Evolutionary conservation across 208 protist genomes (phyloP).

Genomic region (Trypanosoma caninum): DNA sequence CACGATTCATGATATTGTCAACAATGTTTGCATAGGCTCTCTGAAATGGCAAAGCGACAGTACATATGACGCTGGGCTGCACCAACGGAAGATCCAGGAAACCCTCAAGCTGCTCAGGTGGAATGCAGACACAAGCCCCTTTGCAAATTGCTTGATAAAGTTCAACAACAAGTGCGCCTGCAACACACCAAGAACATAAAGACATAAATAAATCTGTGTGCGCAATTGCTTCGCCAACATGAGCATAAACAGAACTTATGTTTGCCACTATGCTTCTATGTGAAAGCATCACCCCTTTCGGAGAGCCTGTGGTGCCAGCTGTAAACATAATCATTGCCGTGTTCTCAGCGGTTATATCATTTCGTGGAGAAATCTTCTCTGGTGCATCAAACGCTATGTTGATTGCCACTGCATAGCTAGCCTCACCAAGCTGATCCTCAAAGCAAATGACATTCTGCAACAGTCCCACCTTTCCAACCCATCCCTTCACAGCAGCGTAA

Average conservation of each 20-base stretch:
- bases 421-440: conserved; percentile 80
- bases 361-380: conserved; percentile 57
- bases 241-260: conserved; percentile 79
- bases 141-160: conserved; percentile 88
- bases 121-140: conserved; percentile 81
- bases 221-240: conserved; percentile 77
- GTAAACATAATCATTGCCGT: conserved; percentile 92
- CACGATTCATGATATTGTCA: conserved; percentile 85
- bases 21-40: conserved; percentile 87
- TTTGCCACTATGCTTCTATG: conserved; percentile 92
- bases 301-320: conserved; percentile 88
- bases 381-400: conserved; percentile 75
- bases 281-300: conserved; percentile 94
- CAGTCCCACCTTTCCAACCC: conserved; percentile 74
- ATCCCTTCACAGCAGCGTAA: conserved; percentile 70
- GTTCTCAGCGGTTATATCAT: conserved; percentile 76
- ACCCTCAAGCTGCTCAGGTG: conserved; percentile 82
- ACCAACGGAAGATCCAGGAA: conserved; percentile 86
- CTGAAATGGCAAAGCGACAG: conserved; percentile 82
- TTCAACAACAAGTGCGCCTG: conserved; percentile 71
- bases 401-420: conserved; percentile 84
- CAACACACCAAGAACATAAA: conserved; percentile 88
- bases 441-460: conserved; percentile 88
- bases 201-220: conserved; percentile 91
- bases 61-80: conserved; percentile 83